Evolutionary conservation across 2,329 filamentous ascomycete genomes (phyloP).

Genomic region (Ciborinia camelliae): DNA sequence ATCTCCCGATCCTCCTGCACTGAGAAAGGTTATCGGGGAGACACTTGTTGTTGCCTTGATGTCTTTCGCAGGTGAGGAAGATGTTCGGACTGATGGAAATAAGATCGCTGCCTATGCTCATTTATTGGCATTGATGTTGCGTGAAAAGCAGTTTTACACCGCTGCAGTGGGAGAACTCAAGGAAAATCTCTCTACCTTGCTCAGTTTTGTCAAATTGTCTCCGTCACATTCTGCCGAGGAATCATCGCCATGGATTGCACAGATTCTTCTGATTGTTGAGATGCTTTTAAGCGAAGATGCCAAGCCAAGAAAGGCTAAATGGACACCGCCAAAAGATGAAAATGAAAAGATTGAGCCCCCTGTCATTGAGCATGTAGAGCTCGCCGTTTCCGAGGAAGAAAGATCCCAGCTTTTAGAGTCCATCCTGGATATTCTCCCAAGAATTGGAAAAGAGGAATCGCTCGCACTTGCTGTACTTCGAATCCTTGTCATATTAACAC

Average conservation of each 20-base stretch:
- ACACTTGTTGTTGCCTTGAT: conserved; percentile 83
- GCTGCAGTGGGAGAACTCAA: conserved; percentile 71
- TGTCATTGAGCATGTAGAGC: conserved; percentile 56
- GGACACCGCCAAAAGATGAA: conserved; percentile 56
- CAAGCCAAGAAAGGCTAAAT: conserved; percentile 70
- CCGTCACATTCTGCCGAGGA: conserved; percentile 68
- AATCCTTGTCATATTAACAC: conserved; percentile 82
- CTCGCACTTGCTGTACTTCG: conserved; percentile 80
- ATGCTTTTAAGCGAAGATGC: conserved; percentile 86
- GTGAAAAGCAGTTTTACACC: conserved; percentile 76
- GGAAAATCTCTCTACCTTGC: conserved; percentile 70
- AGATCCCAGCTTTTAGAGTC: conserved; percentile 70
- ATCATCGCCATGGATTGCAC: conserved; percentile 87
- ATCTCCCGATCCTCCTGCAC: conserved; percentile 56
- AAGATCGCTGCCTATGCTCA: conserved; percentile 92
- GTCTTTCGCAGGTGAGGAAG: conserved; percentile 59
- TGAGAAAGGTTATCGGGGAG: conserved; percentile 69
- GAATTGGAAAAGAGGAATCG: conserved; percentile 81
- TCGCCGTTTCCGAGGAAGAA: conserved; percentile 61
- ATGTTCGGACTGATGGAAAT: conserved; percentile 46
- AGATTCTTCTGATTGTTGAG: conserved; percentile 86
- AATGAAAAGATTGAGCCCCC: conserved; percentile 51
- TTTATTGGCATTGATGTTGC: conserved; percentile 80
- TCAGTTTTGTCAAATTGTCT: conserved; percentile 73
- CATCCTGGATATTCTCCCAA: conserved; percentile 79